These are phyloP conservation scores for Candida ulmi DNA, from an alignment of 805 yeast species.

Conservation along the genomic window DNA sequence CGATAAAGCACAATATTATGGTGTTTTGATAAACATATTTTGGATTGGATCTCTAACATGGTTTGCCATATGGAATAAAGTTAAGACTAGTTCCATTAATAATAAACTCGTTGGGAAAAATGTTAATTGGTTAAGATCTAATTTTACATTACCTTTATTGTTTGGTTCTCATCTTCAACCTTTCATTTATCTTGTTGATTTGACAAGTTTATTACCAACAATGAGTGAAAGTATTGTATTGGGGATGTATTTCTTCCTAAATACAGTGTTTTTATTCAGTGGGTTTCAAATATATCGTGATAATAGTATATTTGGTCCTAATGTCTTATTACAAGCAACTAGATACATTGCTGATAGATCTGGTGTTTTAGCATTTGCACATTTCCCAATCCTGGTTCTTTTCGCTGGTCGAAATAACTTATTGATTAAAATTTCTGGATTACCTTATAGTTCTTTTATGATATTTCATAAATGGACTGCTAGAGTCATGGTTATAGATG, in stretches of 20 bases:
- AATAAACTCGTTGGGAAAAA: constrained; percentile 8
- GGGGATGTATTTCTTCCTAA: constrained; percentile 25
- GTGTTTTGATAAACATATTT: constrained; percentile 16
- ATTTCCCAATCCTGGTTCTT: constrained; percentile 49
- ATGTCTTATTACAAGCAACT: constrained; percentile 3
- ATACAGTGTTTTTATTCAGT: constrained; percentile 8
- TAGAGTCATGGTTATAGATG: constrained; percentile 37
- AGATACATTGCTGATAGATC: constrained; percentile 17
- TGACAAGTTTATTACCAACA: constrained; percentile 19
- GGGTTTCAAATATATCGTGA: constrained; percentile 11
- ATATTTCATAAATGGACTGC: constrained; percentile 65
- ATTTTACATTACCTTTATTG: constrained; percentile 14
- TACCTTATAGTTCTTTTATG: constrained; percentile 59
- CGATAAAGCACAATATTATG: constrained; percentile 18
- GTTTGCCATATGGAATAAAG: constrained; percentile 16
- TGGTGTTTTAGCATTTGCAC: constrained; percentile 27
- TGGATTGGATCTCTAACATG: constrained; percentile 12
- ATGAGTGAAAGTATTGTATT: constrained; percentile 22
- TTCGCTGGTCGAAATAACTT: constrained; percentile 75
- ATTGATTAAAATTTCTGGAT: constrained; percentile 52
- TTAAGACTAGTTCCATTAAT: constrained; percentile 11
- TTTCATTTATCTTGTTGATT: constrained; percentile 2
- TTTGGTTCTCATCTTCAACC: constrained; percentile 19
- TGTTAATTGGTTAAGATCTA: constrained; percentile 13
- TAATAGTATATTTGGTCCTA: constrained; percentile 16